Base-by-base conservation (phyloP, 768 basidiomycete species). In the Lactifluus volemus region DNA sequence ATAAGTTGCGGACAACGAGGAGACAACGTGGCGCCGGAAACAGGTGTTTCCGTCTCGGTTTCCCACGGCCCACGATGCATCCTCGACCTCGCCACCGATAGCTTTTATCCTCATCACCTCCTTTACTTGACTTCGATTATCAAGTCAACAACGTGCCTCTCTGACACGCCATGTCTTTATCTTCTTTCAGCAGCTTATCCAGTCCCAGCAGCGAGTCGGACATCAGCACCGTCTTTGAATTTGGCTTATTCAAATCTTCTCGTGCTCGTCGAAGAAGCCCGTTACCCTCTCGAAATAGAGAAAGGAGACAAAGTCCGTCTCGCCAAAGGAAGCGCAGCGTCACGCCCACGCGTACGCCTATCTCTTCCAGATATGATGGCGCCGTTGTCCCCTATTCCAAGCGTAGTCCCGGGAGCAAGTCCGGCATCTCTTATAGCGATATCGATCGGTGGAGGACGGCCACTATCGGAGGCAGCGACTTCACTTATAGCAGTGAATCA, bases 201-300 rank as follows among this genome's bases (percentile, higher is more conserved):
- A 65, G 64, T 57, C 63, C 62, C 55, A 62, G 60, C 41, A 63
- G 54, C 38, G 64, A 59, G 38, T 65, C 64, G 48, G 64, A 63
- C 39, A 32, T 63, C 60, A 49, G 53, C 21, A 64, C 59, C 38
- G 14, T 64, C 42, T 51, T 63, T 36, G 34, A 55, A 29, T 10
- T 53, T 21, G 38, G 42, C 21, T 25, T 47, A 49, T 58, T 53
- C 60, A 63, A 58, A 49, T 49, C 63, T 8, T 56, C 50, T 32
- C 55, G 47, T 14, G 10, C 53, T 47, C 59, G 49, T 38, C 32
- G 50, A 51, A 50, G 15, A 48, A 44, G 53, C 17, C 60, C 49
- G 15, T 42, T 7, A 32, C 42, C 41, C 19, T 51, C 41, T 36
- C 60, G 30, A 49, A 21, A 25, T 32, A 34, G 17, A 39, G 48